These are phyloP conservation scores for Plasmodium gonderi DNA, from an alignment of 169 alveolate genomes.

Conservation along the genomic window DNA sequence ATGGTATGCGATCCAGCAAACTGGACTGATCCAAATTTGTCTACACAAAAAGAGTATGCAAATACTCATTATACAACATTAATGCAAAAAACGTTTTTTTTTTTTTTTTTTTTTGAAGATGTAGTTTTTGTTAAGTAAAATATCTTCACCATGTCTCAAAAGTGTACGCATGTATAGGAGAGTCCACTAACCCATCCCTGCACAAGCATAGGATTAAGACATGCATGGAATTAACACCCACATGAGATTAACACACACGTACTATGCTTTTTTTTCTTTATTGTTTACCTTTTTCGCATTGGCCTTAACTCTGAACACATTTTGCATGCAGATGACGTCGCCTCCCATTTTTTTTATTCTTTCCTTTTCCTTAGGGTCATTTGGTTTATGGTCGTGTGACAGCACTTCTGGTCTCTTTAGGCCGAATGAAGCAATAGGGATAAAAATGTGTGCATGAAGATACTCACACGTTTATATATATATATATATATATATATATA, in stretches of 20 bases:
- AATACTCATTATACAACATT: neutral
- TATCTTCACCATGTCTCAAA: too few relatives aligned
- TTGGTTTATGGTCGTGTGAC: conserved; percentile 63
- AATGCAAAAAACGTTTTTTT: too few relatives aligned
- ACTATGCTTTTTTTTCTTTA: neutral
- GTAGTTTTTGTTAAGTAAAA: too few relatives aligned
- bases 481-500: neutral
- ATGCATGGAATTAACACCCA: too few relatives aligned
- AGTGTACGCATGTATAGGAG: too few relatives aligned
- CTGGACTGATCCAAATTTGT: conserved; percentile 3
- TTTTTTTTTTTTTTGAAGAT: too few relatives aligned
- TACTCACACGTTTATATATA: neutral
- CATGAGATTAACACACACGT: too few relatives aligned
- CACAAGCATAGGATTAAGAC: too few relatives aligned
- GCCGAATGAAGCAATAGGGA: neutral
- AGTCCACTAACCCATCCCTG: too few relatives aligned
- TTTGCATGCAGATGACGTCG: conserved; percentile 67
- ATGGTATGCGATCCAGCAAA: conserved; percentile 32
- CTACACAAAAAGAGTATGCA: neutral
- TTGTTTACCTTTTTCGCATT: conserved; percentile 41
- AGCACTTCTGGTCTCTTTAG: conserved; percentile 31
- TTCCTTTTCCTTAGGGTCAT: conserved; percentile 74
- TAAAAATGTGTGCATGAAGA: neutral
- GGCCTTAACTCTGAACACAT: conserved; percentile 65
- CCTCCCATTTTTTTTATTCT: conserved; percentile 74